Evolutionary conservation across 257 asterid genomes (phyloP), one percentile per base, ranked within the genome.

Genomic region (Mentha longifolia): DNA sequence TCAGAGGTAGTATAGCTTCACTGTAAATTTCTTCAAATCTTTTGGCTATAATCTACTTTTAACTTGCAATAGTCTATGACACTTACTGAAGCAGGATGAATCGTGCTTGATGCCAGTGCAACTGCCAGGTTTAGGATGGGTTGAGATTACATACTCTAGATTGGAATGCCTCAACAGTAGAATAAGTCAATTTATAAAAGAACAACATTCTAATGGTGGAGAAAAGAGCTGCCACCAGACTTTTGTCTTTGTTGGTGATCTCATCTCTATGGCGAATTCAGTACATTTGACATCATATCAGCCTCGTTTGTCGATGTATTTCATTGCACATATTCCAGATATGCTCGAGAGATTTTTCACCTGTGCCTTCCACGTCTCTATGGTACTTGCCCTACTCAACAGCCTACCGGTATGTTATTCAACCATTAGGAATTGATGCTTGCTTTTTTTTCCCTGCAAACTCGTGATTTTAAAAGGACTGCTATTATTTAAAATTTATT

Each of bases 211-310:
- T 65, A 73, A 42, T 58, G n/a, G 20, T 66, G 63, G 67, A 68
- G 78, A 77, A 45, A 71, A 22, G 6, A 72, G 80, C 66, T 93
- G 97, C 78, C 65, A 78, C 76, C 86, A 82, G 68, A 86, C 86
- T 58, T 91, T 89, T 79, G 92, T 92, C 66, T 93, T 82, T 73
- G 83, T 87, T 43, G 98, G 97, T 59, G 94, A 93, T 72, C 67
- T 82, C 51, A 77, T 59, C 68, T 75, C 92, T 25, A 64, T 91
- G 84, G 84, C 81, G 49, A 84, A 76, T 55, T 85, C 95, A 54
- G 70, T 93, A 66, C 88, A 65, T 73, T 69, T 89, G 87, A 93
- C 95, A 15, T 87, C 96, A 19, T 91, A 93, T 82, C 85, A 70
- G 73, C 95, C 96, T 81, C 92, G 92, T 52, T 81, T 91, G 92